Base-by-base conservation (phyloP, 2,329 filamentous ascomycete species). In the Uncinocarpus reesii region DNA sequence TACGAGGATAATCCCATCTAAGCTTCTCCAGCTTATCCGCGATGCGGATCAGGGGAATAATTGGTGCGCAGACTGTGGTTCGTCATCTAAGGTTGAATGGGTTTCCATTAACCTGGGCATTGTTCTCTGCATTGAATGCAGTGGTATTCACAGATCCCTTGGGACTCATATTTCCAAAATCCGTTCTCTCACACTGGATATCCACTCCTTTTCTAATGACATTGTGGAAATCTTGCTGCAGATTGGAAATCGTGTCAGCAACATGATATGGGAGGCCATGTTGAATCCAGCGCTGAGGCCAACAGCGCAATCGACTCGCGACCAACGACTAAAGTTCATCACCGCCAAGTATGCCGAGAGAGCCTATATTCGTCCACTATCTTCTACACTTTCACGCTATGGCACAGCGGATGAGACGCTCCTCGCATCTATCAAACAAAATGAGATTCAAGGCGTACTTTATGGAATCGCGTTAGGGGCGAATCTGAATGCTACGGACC, bases 161-260 rank as follows among this genome's bases (percentile, higher is more conserved):
- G 92, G 92, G 10, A 98, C 92, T 1, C 92, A 98, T 65, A 95
- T 98, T 61, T 95, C 88, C 66, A 98, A 98, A 70, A 81, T 98
- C 34, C 84, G 92, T 47, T 96, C 92, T 10, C 76, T 98, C 35
- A 98, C 92, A 0, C 76, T 98, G 35, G 92, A 98, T 62, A 93
- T 93, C 56, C 89, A 86, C 47, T 95, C 89, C 0, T 98, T 98
- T 65, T 96, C 92, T 2, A 83, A 86, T 58, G 93, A 98, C 71
- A 94, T 96, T 63, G 84, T 98, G 64, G 93, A 98, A 62, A 77
- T 98, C 41, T 76, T 98, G 35, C 73, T 95, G 50, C 81, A 90
- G 50, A 81, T 98, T 53, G 93, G 93, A 53, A 98, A 98, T 64
- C 80, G 89, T 43, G 81, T 95, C 44, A 92, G 89, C 58, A 98